Evolutionary conservation across 805 yeast genomes (phyloP), one percentile per base, ranked within the genome.

Genomic region (Suhomyces vadensis): DNA sequence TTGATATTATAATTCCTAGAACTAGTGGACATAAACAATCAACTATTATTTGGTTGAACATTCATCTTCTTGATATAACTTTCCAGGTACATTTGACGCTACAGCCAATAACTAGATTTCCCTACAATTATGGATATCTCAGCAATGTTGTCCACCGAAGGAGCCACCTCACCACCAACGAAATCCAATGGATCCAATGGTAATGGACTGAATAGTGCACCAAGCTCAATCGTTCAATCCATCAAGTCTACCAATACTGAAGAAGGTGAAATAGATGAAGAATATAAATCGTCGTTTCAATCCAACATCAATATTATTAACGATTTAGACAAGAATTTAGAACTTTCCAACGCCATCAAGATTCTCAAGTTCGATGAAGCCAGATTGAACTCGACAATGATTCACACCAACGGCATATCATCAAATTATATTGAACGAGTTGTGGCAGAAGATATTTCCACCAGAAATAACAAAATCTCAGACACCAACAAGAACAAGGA

Each of bases 51-150:
- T n/a, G n/a, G n/a, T n/a, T n/a, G n/a, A n/a, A n/a, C n/a, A n/a
- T n/a, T n/a, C n/a, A n/a, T n/a, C n/a, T n/a, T n/a, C n/a, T n/a
- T n/a, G n/a, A n/a, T n/a, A n/a, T n/a, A n/a, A n/a, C n/a, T n/a
- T n/a, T n/a, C n/a, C n/a, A n/a, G n/a, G n/a, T n/a, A n/a, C n/a
- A n/a, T n/a, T n/a, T n/a, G n/a, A n/a, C n/a, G n/a, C n/a, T n/a
- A n/a, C n/a, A n/a, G n/a, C n/a, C n/a, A n/a, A n/a, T n/a, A n/a
- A n/a, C n/a, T n/a, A n/a, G n/a, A n/a, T n/a, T n/a, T n/a, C n/a
- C n/a, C n/a, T n/a, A n/a, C n/a, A n/a, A n/a, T n/a, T n/a, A 65
- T 65, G 71, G 63, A 65, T 49, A 65, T 65, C 35, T 64, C 69
- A 11, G 64, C 69, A 21, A 66, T 66, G 63, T 57, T 66, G 53